These are phyloP conservation scores for Stagonosporopsis tanaceti DNA, from an alignment of 2,329 filamentous ascomycete genomes.

Conservation along the genomic window DNA sequence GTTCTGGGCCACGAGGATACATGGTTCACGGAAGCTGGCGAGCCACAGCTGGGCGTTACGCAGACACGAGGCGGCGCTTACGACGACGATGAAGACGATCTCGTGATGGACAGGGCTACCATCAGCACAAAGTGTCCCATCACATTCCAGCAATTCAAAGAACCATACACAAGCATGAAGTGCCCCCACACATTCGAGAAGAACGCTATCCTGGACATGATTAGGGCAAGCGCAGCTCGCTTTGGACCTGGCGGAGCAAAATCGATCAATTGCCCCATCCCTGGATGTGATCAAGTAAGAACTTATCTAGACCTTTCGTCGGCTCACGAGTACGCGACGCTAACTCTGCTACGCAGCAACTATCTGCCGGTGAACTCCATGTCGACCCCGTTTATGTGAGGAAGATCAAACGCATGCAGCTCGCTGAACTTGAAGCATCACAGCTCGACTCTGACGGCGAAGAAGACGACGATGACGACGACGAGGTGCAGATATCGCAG, in stretches of 20 bases:
- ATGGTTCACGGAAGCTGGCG: conserved; percentile 67
- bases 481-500: background rate
- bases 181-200: conserved; percentile 80
- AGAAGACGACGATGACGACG: conserved; percentile 24
- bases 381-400: conserved; percentile 43
- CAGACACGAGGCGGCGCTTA: conserved; percentile 41
- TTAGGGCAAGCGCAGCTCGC: conserved; percentile 34
- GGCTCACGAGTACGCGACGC: background rate
- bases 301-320: background rate
- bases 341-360: conserved; percentile 30
- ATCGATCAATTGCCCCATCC: conserved; percentile 67
- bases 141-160: conserved; percentile 68
- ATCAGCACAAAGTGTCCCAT: conserved; percentile 75
- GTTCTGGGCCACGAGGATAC: conserved; percentile 64
- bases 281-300: conserved; percentile 65
- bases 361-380: conserved; percentile 41
- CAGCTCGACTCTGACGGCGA: conserved; percentile 42
- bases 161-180: conserved; percentile 71
- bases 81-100: conserved; percentile 71
- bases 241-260: conserved; percentile 33
- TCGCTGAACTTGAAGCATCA: conserved; percentile 32
- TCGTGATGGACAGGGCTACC: conserved; percentile 70
- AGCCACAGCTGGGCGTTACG: conserved; percentile 53
- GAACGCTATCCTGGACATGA: conserved; percentile 66
- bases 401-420: conserved; percentile 50